Evolutionary conservation across 108 stramenopile species (phyloP), one percentile per base, ranked within the genome.

Genomic region (Cylindrotheca closterium): DNA sequence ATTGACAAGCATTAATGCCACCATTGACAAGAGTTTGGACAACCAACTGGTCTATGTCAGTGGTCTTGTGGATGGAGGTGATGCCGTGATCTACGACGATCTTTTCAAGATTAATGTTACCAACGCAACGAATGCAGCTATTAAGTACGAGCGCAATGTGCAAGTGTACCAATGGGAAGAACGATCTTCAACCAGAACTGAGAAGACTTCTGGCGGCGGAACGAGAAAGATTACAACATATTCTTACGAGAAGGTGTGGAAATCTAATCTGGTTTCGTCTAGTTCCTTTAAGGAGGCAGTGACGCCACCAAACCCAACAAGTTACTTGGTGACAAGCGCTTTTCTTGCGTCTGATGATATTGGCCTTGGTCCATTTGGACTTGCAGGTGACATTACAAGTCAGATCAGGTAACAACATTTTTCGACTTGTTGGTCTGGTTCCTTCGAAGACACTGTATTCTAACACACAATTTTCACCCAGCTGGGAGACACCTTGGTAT

Each of bases 151-250:
- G 30, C 58, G 68, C 22, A n/a, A 29, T 37, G 47, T 56, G 15
- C 32, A 58, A n/a, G 50, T 60, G 58, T 69, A 60, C 49, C 68
- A 69, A 31, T 69, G 68, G 68, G 1, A 60, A 1, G 68, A 69
- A 34, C 8, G 33, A 21, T 27, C 47, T 1, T 25, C 32, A 17
- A 67, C 32, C 18, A 42, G 24, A 12, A 30, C 23, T 34, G 49
- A 29, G 21, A 58, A 58, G 23, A 62, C 61, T n/a, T 42, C 23
- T 3, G 47, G 25, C 30, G 72, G 66, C 19, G 62, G 53, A 45
- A 73, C 65, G 27, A 52, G 27, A 24, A 73, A 46, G 19, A 54
- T 37, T 17, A 71, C 52, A 19, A 32, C 55, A 19, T 73, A 73
- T 23, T 54, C 67, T 15, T 42, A 42, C 15, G 37, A 42, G 7